Base-by-base conservation (phyloP, 129 eudicot genomes). In the Chrysanthemum lavandulifolium region DNA sequence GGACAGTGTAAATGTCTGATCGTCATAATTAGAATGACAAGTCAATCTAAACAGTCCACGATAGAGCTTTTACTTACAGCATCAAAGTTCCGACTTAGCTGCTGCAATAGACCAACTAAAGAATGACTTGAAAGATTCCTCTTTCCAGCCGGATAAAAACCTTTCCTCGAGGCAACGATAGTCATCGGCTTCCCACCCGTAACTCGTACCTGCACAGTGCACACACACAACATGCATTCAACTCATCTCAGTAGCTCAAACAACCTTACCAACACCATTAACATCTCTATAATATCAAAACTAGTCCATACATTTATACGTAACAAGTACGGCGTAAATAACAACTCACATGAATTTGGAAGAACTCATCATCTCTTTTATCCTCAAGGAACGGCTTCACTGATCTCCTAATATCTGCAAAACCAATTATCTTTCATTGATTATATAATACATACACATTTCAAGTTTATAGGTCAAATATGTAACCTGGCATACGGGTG, bases 111-210 rank as follows among this genome's bases (percentile, higher is more conserved):
- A 68, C 96, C 87, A 74, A 90, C 93, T 84, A 94, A 82, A 15
- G 97, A 84, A 84, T 90, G 97, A 73, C 84, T 76, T 73, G 71
- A 49, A 67, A 90, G 85, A 68, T n/a, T 63, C 10, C 81, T 91
- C 68, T 83, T 88, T 79, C 97, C 96, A 69, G 97, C 85, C 3
- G 96, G 91, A 75, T 94, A 94, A 40, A 90, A 94, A 5, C 98
- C 98, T 75, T 82, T 83, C 45, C 79, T 74, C 27, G 97, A 86
- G 13, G 96, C 96, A 81, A 90, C 96, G 68, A 94, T 70, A 11
- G 97, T 94, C 56, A 83, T 90, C 43, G 97, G 98, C 86, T 94
- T 94, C 70, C 97, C 97, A 31, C 91, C 84, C 69, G 89, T 86
- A 75, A 87, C 86, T 49, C 97, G 84, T 12, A 94, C 97, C 97